Evolutionary conservation across 2,329 filamentous ascomycete species (phyloP).

Genomic region (Colletotrichum sidae): DNA sequence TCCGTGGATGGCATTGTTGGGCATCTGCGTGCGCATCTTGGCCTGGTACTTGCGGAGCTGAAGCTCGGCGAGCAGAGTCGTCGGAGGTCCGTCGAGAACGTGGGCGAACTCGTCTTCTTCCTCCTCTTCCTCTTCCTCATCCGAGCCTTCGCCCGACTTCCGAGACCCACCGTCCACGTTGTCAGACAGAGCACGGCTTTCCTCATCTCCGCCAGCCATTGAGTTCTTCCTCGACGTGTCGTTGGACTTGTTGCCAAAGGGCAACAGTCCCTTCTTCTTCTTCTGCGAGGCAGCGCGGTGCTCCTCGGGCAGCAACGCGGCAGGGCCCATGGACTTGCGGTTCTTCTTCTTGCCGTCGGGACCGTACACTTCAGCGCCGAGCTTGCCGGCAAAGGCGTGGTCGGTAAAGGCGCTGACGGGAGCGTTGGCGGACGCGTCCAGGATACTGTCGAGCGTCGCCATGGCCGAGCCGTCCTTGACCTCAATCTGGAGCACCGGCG

Average conservation of each 20-base stretch:
- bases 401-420: constrained; percentile 94
- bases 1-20: constrained; percentile 71
- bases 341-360: constrained; percentile 60
- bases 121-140: constrained; percentile 54
- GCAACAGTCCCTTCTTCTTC: constrained; percentile 62
- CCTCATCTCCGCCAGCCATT: constrained; percentile 38
- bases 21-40: constrained; percentile 80
- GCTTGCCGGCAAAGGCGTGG: constrained; percentile 82
- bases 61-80: constrained; percentile 91
- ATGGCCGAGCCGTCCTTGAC: constrained; percentile 85
- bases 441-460: constrained; percentile 88
- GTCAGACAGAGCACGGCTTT: constrained; percentile 40
- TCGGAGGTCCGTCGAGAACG: constrained; percentile 76
- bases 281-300: constrained; percentile 47
- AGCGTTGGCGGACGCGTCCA: constrained; percentile 88
- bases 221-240: constrained; percentile 32
- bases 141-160: constrained; percentile 41
- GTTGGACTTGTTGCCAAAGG: constrained; percentile 55
- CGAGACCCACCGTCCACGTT: constrained; percentile 44
- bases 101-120: constrained; percentile 44
- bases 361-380: constrained; percentile 82
- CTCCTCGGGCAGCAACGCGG: constrained; percentile 40
- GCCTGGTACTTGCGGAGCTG: constrained; percentile 92
- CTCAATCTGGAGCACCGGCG: constrained; percentile 61
- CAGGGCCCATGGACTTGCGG: constrained; percentile 48